Base-by-base conservation (phyloP, 306 rosid species). In the Trifolium dubium region DNA sequence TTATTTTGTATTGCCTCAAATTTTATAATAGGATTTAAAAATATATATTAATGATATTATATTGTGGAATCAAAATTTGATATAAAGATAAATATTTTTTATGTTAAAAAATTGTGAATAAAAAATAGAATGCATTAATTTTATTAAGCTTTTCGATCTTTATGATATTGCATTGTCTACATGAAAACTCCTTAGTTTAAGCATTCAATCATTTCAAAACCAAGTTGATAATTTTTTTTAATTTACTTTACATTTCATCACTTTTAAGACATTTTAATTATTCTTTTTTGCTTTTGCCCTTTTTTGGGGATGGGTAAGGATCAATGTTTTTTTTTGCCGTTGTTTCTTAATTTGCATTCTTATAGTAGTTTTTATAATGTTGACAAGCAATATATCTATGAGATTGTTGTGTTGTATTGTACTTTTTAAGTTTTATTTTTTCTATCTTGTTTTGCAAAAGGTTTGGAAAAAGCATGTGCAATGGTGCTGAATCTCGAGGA, bases 401-500 rank as follows among this genome's bases (percentile, higher is more conserved):
- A 41, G 50, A 62, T 8, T 49, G 14, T 19, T 75, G 29, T 75
- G 17, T 32, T 67, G 56, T 49, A 31, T 62, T 77, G 72, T 66
- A 41, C 73, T 35, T 76, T 58, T 58, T 34, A 30, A 30, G 19
- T 14, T 55, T 49, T 47, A 30, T 61, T 10, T 67, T 67, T 82
- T 75, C 19, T 59, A 64, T 35, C 34, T 54, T 41, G 43, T 72
- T 31, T 47, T 34, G 55, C 69, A 76, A 83, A 81, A 69, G 72
- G 66, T 61, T 32, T 23, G 13, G 56, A 79, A 76, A 51, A 83
- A 82, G 64, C 86, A 92, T 89, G 97, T 88, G 91, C 90, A 75
- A 85, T 17, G 83, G 87, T 69, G 54, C 88, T 84, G 90, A 88
- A 85, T 83, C 92, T 88, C 89, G 88, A 86, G 94, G 86, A 74